Conservation (phyloP, 352 stramenopile species). For the Stephanocyclus meneghinianus region DNA sequence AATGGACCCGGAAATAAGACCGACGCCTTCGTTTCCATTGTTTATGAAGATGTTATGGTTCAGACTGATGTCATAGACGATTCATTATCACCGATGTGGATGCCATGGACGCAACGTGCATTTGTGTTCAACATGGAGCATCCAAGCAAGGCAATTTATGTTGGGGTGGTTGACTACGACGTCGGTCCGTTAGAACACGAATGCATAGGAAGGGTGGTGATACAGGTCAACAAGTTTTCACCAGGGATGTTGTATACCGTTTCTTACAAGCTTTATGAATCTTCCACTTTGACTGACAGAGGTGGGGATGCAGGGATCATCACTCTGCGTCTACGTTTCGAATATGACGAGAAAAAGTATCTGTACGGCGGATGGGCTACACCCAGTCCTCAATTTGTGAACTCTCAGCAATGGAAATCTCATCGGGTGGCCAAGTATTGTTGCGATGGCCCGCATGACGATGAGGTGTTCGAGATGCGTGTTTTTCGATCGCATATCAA, state of each 20-base stretch:
- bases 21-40: conserved; percentile 66
- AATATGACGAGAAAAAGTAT: conserved; percentile 65
- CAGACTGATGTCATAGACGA: conserved; percentile 75
- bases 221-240: conserved; percentile 69
- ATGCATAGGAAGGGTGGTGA: conserved; percentile 57
- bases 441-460: conserved; percentile 67
- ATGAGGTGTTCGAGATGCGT: conserved; percentile 62
- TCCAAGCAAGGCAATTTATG: conserved; percentile 61
- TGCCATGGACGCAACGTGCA: conserved; percentile 67
- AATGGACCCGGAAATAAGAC: conserved; percentile 70
- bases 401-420: conserved; percentile 67
- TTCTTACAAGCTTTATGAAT: conserved; percentile 63
- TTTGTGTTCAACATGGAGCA: conserved; percentile 70
- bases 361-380: conserved; percentile 52
- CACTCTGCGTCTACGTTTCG: conserved; percentile 67
- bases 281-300: conserved; percentile 60
- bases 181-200: conserved; percentile 59
- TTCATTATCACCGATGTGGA: conserved; percentile 65
- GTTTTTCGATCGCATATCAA: conserved; percentile 71
- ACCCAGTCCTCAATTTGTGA: conserved; percentile 58
- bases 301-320: conserved; percentile 57
- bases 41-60: conserved; percentile 74
- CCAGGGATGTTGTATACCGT: conserved; percentile 63
- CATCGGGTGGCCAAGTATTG: conserved; percentile 69
- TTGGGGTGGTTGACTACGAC: conserved; percentile 71